Conservation (phyloP, 2,329 filamentous ascomycete species). For the Colletotrichum spaethianum region DNA sequence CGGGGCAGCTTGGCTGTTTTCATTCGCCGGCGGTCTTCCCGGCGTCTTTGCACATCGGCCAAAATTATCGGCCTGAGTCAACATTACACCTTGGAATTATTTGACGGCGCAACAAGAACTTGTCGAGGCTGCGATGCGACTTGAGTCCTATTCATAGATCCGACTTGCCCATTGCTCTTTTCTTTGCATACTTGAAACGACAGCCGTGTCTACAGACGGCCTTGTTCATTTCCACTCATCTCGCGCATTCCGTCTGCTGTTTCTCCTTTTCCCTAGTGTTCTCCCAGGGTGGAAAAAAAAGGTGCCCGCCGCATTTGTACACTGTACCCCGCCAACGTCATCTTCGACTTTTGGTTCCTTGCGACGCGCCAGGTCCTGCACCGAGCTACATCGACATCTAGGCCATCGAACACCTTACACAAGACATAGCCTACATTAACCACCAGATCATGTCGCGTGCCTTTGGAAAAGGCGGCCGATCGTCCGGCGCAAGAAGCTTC, state of each 20-base stretch:
- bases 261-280: background rate
- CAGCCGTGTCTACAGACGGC: background rate
- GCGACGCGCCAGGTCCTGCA: constrained; percentile 10
- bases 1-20: constrained; percentile 31
- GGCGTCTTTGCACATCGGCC: constrained; percentile 5
- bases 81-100: background rate
- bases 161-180: constrained; percentile 1
- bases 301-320: constrained; percentile 11
- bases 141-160: background rate
- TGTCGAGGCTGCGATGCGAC: constrained; percentile 18
- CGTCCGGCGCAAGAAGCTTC: constrained; percentile 38
- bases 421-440: background rate
- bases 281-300: background rate
- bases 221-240: background rate
- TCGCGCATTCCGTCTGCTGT: background rate
- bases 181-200: background rate
- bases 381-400: background rate
- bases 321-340: constrained; percentile 39
- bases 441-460: constrained; percentile 38
- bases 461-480: constrained; percentile 37
- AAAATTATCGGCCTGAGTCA: constrained; percentile 40
- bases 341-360: constrained; percentile 26
- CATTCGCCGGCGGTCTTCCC: constrained; percentile 31
- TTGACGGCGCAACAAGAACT: constrained; percentile 9
- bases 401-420: background rate